phyloP scores from a whole-genome alignment of 805 yeast genomes.

The Kazachstania kunashirensis region DNA sequence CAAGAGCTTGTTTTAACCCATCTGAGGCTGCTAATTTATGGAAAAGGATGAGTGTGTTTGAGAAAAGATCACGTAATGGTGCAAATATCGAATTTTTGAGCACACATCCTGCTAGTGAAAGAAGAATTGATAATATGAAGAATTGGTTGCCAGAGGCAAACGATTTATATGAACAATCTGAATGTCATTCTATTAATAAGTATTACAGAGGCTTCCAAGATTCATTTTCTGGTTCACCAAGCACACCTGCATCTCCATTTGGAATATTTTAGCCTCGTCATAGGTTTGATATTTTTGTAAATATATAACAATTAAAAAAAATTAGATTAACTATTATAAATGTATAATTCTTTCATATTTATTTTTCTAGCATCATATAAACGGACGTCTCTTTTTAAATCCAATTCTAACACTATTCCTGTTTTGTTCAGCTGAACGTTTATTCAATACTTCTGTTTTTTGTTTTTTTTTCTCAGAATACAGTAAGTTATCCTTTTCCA shows the following conservation, averaged over 20 bases:
- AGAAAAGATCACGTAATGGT: slow-evolving; percentile 27
- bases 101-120: slow-evolving; percentile 82
- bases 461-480: not conserved
- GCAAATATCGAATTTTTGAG: slow-evolving; percentile 54
- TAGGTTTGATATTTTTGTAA: not conserved
- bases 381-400: slow-evolving; percentile 22
- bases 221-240: slow-evolving; percentile 6
- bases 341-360: no score
- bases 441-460: no score
- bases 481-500: slow-evolving; percentile 5
- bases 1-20: slow-evolving; percentile 80
- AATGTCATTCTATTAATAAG: slow-evolving; percentile 16
- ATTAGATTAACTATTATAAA: no score
- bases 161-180: slow-evolving; percentile 23
- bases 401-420: slow-evolving; percentile 19
- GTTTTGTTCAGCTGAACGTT: no score
- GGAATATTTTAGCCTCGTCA: no score
- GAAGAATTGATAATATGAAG: slow-evolving; percentile 57
- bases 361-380: no score
- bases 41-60: slow-evolving; percentile 63
- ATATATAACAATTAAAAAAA: no score
- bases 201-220: slow-evolving; percentile 17
- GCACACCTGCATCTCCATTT: not conserved
- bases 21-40: slow-evolving; percentile 66
- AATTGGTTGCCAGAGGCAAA: slow-evolving; percentile 53